Conservation (phyloP, 78 protist species). For the Bigelowiella natans region DNA sequence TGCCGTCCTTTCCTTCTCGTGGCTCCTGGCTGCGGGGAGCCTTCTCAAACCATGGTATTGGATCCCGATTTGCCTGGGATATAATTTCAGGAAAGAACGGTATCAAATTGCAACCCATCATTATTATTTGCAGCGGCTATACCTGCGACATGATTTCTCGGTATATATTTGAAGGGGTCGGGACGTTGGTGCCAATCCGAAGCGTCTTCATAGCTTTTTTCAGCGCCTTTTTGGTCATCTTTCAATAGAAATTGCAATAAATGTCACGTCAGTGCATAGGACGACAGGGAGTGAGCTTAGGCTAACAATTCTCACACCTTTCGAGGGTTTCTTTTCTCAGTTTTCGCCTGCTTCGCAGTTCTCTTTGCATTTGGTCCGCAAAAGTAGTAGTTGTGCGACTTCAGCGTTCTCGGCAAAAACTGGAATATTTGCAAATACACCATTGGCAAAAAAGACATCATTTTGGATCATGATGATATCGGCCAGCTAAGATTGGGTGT, state of each 20-base stretch:
- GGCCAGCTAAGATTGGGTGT: too few relatives aligned
- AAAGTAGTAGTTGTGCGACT: slow-evolving; percentile 16
- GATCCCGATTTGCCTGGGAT: neutral
- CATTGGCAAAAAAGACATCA: too few relatives aligned
- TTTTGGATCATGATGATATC: too few relatives aligned
- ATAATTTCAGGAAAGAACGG: too few relatives aligned
- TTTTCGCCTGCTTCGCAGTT: slow-evolving; percentile 2
- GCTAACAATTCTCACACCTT: too few relatives aligned
- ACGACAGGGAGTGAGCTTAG: too few relatives aligned
- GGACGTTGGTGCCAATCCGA: neutral
- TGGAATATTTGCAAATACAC: too few relatives aligned
- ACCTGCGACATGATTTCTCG: neutral
- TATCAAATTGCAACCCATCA: too few relatives aligned
- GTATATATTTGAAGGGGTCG: neutral
- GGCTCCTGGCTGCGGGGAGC: neutral
- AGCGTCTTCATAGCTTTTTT: neutral
- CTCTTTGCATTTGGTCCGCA: slow-evolving; percentile 35
- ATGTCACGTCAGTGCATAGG: too few relatives aligned
- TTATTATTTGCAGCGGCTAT: neutral
- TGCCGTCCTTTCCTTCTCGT: neutral
- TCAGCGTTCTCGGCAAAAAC: slow-evolving; percentile 5
- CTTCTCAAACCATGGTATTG: neutral
- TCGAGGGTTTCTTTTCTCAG: neutral
- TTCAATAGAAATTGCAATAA: too few relatives aligned
- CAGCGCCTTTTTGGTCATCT: neutral